Evolutionary conservation across 2,329 filamentous ascomycete genomes (phyloP), one percentile per base, ranked within the genome.

Genomic region (Falciphora oryzae): DNA sequence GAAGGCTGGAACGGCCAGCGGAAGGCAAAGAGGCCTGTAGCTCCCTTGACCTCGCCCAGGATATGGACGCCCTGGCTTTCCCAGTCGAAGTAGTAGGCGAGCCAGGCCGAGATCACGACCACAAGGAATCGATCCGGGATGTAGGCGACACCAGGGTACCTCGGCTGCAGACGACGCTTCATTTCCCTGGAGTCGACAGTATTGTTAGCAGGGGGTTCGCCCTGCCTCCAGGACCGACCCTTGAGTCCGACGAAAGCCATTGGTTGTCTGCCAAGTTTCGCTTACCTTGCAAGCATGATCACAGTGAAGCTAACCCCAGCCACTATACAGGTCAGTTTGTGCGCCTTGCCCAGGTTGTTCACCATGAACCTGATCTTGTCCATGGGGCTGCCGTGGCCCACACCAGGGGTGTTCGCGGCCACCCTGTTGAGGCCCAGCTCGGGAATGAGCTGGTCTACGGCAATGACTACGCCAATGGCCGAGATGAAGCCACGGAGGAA

Each of bases 401-500:
- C 85, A n/a, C 85, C 83, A 2, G 80, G 79, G 2, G 75, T 73
- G 22, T 89, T 77, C 63, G 85, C 86, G 0, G 93, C 91, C 25
- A 87, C 76, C 1, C 82, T 78, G 53, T 82, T 83, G 28, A 99
- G 82, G 0, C 95, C 95, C 71, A 96, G 83, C 75, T 98, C 93
- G 0, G 94, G 93, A 63, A 97, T 91, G 59, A 97, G 80, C 77
- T 99, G 95, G 75, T 98, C 95, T 50, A 98, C 92, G 56, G 96
- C 87, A 73, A 99, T 98, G 68, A 98, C 93, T 65, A 97, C 91
- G 61, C 95, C 95, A 73, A 99, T 96, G 62, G 95, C 95, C 65
- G 92, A 97, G 77, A 99, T 97, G 78, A 99, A 99, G 0, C 95
- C 95, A 66, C 95, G 84, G 65, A 98, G 78, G 71, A 99, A 98